Base-by-base conservation (phyloP, 257 asterid species). In the Nicotiana knightiana region DNA sequence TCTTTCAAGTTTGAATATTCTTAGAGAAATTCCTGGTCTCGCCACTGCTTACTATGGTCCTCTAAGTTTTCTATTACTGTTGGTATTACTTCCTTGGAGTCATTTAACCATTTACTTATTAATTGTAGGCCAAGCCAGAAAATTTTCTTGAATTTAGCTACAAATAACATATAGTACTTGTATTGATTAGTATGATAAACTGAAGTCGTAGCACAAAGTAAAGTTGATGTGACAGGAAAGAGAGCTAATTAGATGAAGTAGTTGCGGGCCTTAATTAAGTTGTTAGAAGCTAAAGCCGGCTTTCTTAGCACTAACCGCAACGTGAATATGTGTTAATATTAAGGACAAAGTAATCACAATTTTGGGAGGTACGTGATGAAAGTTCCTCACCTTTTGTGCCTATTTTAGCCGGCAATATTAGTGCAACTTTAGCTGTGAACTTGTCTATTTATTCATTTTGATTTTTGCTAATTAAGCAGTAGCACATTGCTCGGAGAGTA, bases 381-480 rank as follows among this genome's bases (percentile, higher is more conserved):
- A 79, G 58, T 59, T 79, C 61, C 84, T 46, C 35, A 17, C 81
- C 26, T 18, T 65, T 82, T 83, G 85, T 83, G 82, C 87, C 76
- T 75, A 66, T 85, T 85, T 83, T 89, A 89, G 92, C 86, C 86
- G 86, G 86, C 86, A 83, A 6, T 48, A 65, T 54, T 83, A 83
- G 85, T 83, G 77, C 80, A 65, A 33, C 35, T 73, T 83, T 82
- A 75, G 80, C 80, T 75, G 80, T 75, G 63, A 75, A 24, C 10
- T 75, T 75, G 43, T 53, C 26, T 51, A 26, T 13, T 75, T 75
- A 75, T 28, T 58, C 64, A 58, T 58, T 58, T 18, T 58, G 10
- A 58, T 5, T 18, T 55, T 18, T 18, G 26, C 64, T 18, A 21
- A 21, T 21, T 21, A 58, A 58, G 64, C 18, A 13, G 6, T 12